Evolutionary conservation across 257 asterid genomes (phyloP).

Genomic region (Solanum dulcamara): DNA sequence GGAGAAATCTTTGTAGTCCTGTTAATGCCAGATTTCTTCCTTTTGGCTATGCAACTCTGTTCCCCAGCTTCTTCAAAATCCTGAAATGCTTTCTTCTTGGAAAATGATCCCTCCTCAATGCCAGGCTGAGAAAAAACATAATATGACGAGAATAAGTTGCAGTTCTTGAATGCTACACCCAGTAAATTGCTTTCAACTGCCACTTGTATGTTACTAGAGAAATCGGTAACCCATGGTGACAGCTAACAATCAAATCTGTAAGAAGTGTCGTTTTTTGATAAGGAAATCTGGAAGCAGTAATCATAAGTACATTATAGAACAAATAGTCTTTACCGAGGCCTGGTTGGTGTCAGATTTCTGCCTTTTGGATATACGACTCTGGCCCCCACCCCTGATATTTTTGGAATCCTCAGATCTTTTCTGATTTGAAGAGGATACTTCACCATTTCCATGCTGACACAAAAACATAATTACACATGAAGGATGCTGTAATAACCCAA

Average conservation of each 20-base stretch:
- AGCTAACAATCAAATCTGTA: not conserved
- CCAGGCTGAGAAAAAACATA: not conserved
- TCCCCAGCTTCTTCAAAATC: not conserved
- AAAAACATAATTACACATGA: not conserved
- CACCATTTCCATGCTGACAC: not conserved
- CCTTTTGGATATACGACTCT: not conserved
- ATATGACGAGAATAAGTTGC: not conserved
- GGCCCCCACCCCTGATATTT: not conserved
- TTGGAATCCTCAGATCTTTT: not conserved
- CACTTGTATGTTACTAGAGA: not conserved
- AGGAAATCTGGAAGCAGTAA: not conserved
- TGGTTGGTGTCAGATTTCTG: not conserved
- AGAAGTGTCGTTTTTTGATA: not conserved
- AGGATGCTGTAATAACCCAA: not conserved
- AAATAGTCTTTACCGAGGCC: constrained; percentile 1
- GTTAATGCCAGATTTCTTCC: not conserved
- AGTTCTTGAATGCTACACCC: not conserved
- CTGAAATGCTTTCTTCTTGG: constrained; percentile 1
- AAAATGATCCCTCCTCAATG: not conserved
- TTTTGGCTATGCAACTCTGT: not conserved
- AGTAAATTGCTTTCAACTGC: not conserved
- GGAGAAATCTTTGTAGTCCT: not conserved
- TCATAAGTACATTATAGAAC: not conserved
- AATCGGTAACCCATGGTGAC: not conserved
- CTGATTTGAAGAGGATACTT: constrained; percentile 1